Evolutionary conservation across 1,284 basidiomycete species (phyloP).

Genomic region (Papiliotrema flavescens): DNA sequence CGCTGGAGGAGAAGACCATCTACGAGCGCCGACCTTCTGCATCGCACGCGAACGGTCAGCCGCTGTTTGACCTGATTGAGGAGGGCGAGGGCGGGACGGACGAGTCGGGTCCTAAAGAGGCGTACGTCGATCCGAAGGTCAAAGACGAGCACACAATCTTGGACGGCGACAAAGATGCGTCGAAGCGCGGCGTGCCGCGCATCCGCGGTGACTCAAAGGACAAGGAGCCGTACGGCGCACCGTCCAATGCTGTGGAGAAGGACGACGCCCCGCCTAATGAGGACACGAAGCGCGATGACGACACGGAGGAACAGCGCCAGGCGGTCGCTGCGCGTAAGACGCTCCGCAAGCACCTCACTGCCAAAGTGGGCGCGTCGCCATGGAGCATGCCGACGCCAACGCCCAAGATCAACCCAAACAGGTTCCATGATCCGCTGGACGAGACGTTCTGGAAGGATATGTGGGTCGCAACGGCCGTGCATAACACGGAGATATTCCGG

Average conservation of each 20-base stretch:
- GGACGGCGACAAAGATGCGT: slow-evolving; percentile 16
- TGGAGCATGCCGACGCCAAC: slow-evolving; percentile 59
- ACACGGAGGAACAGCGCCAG: slow-evolving; percentile 57
- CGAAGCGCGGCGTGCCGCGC: slow-evolving; percentile 15
- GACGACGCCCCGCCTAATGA: slow-evolving; percentile 39
- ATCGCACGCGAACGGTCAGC: slow-evolving; percentile 45
- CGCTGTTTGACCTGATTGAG: slow-evolving; percentile 42
- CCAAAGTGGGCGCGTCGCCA: slow-evolving; percentile 52
- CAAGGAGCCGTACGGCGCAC: slow-evolving; percentile 50
- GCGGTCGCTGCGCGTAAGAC: slow-evolving; percentile 55
- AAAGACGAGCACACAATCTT: slow-evolving; percentile 20
- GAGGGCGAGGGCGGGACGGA: slow-evolving; percentile 12
- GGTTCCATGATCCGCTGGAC: slow-evolving; percentile 80
- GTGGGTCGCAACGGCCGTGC: slow-evolving; percentile 77
- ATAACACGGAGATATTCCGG: slow-evolving; percentile 89
- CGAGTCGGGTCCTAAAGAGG: slow-evolving; percentile 16
- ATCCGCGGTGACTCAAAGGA: slow-evolving; percentile 19
- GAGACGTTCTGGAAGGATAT: slow-evolving; percentile 82
- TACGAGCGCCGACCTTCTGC: slow-evolving; percentile 48
- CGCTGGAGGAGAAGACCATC: slow-evolving; percentile 66
- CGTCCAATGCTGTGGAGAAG: slow-evolving; percentile 57
- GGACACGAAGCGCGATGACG: slow-evolving; percentile 45
- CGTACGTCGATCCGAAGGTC: slow-evolving; percentile 22
- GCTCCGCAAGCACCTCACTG: slow-evolving; percentile 58
- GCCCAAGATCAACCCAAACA: slow-evolving; percentile 68